These are phyloP conservation scores for Citrus mangshanensis DNA, from an alignment of 345 rosid species.

Conservation along the genomic window DNA sequence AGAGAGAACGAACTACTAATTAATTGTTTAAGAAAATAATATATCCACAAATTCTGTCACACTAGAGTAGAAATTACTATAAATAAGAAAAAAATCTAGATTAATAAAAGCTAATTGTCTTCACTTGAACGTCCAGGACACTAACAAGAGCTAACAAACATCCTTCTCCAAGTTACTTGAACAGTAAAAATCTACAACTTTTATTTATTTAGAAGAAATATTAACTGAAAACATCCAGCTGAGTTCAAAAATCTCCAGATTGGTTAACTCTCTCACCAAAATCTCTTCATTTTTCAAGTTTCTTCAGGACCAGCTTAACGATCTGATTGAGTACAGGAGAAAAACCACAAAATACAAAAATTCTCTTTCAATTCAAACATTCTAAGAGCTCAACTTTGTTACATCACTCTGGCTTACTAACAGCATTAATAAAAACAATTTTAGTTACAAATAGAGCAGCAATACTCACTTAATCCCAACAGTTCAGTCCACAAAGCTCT, in stretches of 20 bases:
- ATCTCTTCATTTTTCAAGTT: background rate
- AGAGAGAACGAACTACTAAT: background rate
- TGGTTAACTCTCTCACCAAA: background rate
- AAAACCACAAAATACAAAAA: background rate
- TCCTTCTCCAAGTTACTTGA: background rate
- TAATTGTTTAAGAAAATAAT: background rate
- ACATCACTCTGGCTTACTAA: background rate
- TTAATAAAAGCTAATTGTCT: background rate
- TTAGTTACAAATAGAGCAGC: background rate
- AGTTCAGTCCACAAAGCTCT: background rate
- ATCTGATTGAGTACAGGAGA: background rate
- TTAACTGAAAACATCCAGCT: background rate
- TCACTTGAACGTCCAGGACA: background rate
- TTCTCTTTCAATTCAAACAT: background rate
- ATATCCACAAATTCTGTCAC: background rate
- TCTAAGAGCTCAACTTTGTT: background rate
- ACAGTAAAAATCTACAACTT: background rate
- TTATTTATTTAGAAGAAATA: background rate
- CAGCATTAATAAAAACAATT: background rate
- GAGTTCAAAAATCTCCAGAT: background rate
- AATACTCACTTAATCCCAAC: background rate
- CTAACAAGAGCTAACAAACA: background rate
- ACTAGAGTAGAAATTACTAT: background rate
- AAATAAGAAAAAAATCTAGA: background rate
- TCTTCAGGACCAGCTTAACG: background rate